phyloP scores from a whole-genome alignment of 768 basidiomycete species.

The Lentinula guzmanii region DNA sequence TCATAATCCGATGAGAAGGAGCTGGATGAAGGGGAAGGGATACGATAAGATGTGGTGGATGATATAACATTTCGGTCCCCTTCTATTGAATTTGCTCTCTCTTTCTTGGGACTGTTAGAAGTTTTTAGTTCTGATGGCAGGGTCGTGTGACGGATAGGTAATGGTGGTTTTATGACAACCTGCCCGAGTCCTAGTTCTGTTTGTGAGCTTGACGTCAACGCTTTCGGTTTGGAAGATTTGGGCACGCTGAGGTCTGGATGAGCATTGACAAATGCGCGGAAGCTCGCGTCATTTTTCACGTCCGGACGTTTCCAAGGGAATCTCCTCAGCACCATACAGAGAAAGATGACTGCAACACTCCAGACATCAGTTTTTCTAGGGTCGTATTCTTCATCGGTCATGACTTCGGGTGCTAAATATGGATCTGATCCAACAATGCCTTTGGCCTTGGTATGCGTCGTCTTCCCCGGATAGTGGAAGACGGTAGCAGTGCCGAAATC shows the following conservation, averaged over 20 bases:
- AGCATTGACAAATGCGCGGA: constrained; percentile 85
- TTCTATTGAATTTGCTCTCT: background rate
- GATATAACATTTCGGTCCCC: background rate
- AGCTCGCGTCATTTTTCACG: constrained; percentile 85
- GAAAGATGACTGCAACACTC: constrained; percentile 97
- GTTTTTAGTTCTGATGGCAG: background rate
- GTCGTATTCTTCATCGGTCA: constrained; percentile 67
- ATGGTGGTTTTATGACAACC: constrained; percentile 21
- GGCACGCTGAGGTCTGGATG: constrained; percentile 70
- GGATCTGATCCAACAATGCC: constrained; percentile 97
- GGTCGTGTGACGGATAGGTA: background rate
- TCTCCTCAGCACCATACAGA: constrained; percentile 96
- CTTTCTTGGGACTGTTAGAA: background rate
- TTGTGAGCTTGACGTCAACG: constrained; percentile 16
- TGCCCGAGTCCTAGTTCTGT: constrained; percentile 4
- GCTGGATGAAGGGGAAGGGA: background rate
- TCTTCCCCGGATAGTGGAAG: constrained; percentile 96
- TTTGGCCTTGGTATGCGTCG: constrained; percentile 60
- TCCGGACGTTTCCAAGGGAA: constrained; percentile 99
- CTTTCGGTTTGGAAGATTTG: constrained; percentile 31
- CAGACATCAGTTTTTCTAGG: constrained; percentile 98
- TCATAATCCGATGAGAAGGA: constrained; percentile 3
- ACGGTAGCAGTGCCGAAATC: constrained; percentile 99
- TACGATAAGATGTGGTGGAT: background rate
- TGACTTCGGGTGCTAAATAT: constrained; percentile 96